phyloP scores from a whole-genome alignment of 2,329 filamentous ascomycete species.

The Stemphylium lycopersici region DNA sequence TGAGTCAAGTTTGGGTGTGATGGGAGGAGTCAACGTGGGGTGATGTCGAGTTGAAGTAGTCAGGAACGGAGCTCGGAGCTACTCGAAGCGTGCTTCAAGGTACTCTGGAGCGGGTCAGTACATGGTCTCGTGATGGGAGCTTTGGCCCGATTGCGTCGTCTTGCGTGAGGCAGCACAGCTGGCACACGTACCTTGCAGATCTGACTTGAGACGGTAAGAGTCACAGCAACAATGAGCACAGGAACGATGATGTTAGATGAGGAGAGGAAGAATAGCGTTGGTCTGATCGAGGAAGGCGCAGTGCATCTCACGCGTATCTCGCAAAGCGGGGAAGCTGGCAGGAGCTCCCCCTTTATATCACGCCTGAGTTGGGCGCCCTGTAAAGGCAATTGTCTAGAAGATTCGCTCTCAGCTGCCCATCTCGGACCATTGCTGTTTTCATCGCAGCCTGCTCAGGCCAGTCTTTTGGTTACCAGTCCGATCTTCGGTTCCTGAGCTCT shows the following conservation, averaged over 20 bases:
- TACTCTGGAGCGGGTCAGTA: slow-evolving; percentile 37
- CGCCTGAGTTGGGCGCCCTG: slow-evolving; percentile 3
- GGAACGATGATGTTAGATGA: background rate
- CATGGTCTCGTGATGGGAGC: slow-evolving; percentile 44
- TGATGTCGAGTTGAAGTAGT: slow-evolving; percentile 36
- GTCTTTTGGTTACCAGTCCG: slow-evolving; percentile 3
- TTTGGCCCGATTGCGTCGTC: slow-evolving; percentile 36
- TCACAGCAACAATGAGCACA: slow-evolving; percentile 8
- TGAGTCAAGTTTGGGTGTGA: slow-evolving; percentile 7
- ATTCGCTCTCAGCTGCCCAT: slow-evolving; percentile 9
- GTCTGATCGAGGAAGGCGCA: slow-evolving; percentile 22
- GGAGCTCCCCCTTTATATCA: slow-evolving; percentile 22
- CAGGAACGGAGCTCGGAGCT: slow-evolving; percentile 34
- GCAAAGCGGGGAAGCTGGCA: slow-evolving; percentile 24
- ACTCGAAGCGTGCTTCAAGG: slow-evolving; percentile 6
- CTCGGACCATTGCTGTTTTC: slow-evolving; percentile 5
- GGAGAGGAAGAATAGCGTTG: slow-evolving; percentile 15
- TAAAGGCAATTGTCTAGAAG: slow-evolving; percentile 15
- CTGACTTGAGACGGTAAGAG: slow-evolving; percentile 8
- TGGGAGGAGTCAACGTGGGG: slow-evolving; percentile 21
- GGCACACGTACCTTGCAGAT: slow-evolving; percentile 37
- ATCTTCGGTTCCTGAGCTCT: slow-evolving; percentile 15
- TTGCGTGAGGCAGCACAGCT: slow-evolving; percentile 25
- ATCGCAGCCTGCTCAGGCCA: background rate
- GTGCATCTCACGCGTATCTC: slow-evolving; percentile 16